These are phyloP conservation scores for Iris pallida DNA, from an alignment of 116 monocot genomes.

Conservation along the genomic window DNA sequence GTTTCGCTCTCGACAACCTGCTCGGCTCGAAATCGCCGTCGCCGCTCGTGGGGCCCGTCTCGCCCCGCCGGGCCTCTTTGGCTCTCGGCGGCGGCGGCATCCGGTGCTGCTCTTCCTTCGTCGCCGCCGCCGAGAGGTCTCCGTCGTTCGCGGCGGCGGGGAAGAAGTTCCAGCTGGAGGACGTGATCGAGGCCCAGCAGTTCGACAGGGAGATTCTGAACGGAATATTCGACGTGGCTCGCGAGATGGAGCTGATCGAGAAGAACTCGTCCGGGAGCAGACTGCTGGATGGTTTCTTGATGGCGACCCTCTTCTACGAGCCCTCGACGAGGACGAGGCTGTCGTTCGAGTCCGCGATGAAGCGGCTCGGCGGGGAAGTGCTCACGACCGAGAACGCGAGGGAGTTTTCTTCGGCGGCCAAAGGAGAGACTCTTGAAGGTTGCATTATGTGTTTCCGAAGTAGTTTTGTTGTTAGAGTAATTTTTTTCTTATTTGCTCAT, in stretches of 20 bases:
- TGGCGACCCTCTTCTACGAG: conserved; percentile 97
- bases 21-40: no score
- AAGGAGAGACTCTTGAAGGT: conserved; percentile 99
- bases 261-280: conserved; percentile 42
- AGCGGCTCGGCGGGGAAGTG: conserved; percentile 89
- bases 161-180: conserved; percentile 61
- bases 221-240: conserved; percentile 72
- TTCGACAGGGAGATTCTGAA: conserved; percentile 64
- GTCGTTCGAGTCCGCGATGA: conserved; percentile 96
- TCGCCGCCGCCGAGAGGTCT: no score
- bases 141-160: conserved; percentile 8
- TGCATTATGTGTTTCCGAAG: not conserved
- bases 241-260: conserved; percentile 82
- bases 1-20: no score
- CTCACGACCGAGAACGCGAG: conserved; percentile 88
- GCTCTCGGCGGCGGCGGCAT: no score
- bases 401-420: conserved; percentile 95
- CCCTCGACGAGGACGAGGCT: conserved; percentile 95
- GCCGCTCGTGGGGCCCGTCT: no score
- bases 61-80: no score
- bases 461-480: no score
- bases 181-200: conserved; percentile 90
- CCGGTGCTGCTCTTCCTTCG: no score
- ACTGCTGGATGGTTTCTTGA: conserved; percentile 67
- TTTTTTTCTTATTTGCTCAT: no score